Base-by-base conservation (phyloP, 2,329 filamentous ascomycete species). In the Apiospora hydei region DNA sequence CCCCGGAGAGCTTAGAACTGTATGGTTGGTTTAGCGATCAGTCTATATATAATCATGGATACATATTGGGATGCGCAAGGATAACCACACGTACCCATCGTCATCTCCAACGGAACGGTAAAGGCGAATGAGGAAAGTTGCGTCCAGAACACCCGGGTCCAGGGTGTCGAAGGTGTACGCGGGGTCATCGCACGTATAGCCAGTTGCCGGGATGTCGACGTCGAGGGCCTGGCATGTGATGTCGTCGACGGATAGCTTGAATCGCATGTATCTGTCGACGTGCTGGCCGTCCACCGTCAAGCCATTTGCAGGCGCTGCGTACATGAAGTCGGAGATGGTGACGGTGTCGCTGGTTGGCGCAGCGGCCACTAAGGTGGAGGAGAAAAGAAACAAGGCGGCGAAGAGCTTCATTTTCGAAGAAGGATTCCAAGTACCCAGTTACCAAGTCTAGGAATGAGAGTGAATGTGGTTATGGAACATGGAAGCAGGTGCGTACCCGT, bases 151-250 rank as follows among this genome's bases (percentile, higher is more conserved):
- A 24, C 57, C 57, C 6, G 57, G 57, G 26, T 64, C 13, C 10
- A 64, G 57, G 57, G 57, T 64, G 16, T 64, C 57, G 10, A 64
- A 64, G 57, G 57, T 26, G 57, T 64, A 64, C n/a, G 57, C 57
- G 16, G 57, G 57, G 14, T 64, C 57, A 14, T 64, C 57, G 57
- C 57, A 64, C 18, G 21, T 21, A 21, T 64, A 64, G 24, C 57
- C 57, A 4, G 26, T 16, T 11, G 26, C 57, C 24, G 57, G 57
- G 18, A 64, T 64, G 26, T 26, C 24, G 57, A 64, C 57, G 34
- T 38, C 34, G 6, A 64, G 24, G 8, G 26, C 53, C 53, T 64
- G 53, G 53, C 53, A 64, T 2, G 24, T 64, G 11, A 34, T 38
- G 16, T 5, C n/a, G 53, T 64, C 34, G 53, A 11, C 24, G 1